Base-by-base conservation (phyloP, 2,329 filamentous ascomycete species). In the Plectosphaerella cucumerina region DNA sequence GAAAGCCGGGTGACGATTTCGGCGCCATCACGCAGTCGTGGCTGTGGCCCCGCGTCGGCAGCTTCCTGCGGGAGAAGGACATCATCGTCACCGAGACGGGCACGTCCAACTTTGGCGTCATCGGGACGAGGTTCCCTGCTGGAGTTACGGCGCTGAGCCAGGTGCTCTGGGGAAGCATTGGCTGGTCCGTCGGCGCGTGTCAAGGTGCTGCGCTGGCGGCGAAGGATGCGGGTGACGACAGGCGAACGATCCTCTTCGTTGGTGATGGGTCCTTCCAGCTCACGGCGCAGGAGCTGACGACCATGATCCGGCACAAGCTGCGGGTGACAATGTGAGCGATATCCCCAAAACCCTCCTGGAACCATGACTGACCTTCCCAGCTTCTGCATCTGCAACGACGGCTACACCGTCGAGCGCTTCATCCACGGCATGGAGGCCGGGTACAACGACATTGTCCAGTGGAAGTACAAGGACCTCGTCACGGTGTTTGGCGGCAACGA, bases 181-280 rank as follows among this genome's bases (percentile, higher is more conserved):
- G 80, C 20, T 84, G 79, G 78, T 79, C 80, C 5, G 77, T 82
- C 17, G 78, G 78, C 52, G 80, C 80, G 18, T 74, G 72, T 33
- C 79, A 82, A 60, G 80, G 80, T 33, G 90, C 89, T 17, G 88
- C 87, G 1, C 75, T 94, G 11, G 91, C 89, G 1, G 82, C 84
- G 0, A 85, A 84, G 59, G 90, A 94, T 62, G 69, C 71, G 35
- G 74, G 72, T 5, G 67, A 68, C 33, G 74, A 81, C 47, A 72
- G 82, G 22, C 77, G 91, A 53, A 90, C 87, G 0, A 85, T 97
- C 44, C 75, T 96, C 35, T 92, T 95, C 62, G 89, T 91, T n/a
- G 91, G 91, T 21, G 91, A 96, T 61, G 91, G 91, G 23, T 90
- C 85, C 51, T 85, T 95, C 68, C 90, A 96, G 66, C 76, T 96